These are phyloP conservation scores for Aphanomyces astaci DNA, from an alignment of 352 stramenopile species.

Conservation along the genomic window DNA sequence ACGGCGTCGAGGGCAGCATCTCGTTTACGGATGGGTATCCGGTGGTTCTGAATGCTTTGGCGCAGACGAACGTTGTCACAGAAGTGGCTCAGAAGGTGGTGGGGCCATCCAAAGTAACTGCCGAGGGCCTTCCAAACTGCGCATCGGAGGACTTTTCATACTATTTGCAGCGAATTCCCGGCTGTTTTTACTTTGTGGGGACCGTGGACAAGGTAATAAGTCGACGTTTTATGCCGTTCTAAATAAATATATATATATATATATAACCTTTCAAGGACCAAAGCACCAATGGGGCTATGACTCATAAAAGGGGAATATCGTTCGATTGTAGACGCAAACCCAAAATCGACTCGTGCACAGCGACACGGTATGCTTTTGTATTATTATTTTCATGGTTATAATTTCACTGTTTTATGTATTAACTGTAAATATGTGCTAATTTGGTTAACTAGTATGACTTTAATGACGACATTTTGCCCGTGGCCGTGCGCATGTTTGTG, in stretches of 20 bases:
- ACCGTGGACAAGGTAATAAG: constrained; percentile 54
- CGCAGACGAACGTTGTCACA: constrained; percentile 65
- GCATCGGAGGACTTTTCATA: constrained; percentile 94
- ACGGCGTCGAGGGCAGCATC: constrained; percentile 62
- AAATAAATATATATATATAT: too few species aligned
- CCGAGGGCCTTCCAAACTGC: constrained; percentile 81
- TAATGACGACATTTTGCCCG: constrained; percentile 71
- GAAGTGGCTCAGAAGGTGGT: constrained; percentile 65
- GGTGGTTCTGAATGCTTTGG: constrained; percentile 62
- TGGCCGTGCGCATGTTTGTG: constrained; percentile 70
- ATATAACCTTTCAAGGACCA: too few species aligned
- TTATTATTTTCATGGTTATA: too few species aligned
- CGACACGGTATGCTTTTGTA: neutral
- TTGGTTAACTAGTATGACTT: constrained; percentile 53
- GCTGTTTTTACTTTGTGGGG: constrained; percentile 78
- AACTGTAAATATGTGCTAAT: neutral
- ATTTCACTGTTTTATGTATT: too few species aligned
- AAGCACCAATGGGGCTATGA: too few species aligned
- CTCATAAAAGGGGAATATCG: too few species aligned
- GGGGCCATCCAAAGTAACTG: constrained; percentile 52
- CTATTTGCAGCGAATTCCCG: constrained; percentile 69
- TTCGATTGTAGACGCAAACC: neutral
- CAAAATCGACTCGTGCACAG: constrained; percentile 14
- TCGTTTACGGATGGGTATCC: constrained; percentile 64
- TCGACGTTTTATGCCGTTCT: neutral